Evolutionary conservation across 83 land plant species (phyloP), one percentile per base, ranked within the genome.

Genomic region (Thuja plicata): DNA sequence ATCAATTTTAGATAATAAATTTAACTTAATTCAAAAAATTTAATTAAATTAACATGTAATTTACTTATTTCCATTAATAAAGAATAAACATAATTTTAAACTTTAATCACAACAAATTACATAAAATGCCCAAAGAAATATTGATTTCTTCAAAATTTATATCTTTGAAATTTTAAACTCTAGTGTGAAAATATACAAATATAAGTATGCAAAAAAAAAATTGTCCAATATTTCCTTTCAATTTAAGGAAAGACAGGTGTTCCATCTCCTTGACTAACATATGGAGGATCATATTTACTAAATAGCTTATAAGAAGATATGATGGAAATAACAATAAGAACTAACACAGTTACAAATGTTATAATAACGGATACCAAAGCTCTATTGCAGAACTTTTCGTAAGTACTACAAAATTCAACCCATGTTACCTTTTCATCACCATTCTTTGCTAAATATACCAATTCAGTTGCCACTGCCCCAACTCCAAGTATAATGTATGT

Each of bases 401-500:
- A 92, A 0, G 85, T 60, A 3, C 89, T 89, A 45, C 95, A 95
- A 1, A 90, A 89, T 71, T 90, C 74, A 87, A 93, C 92, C 95
- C 96, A 95, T 24, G 94, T 94, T 48, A 91, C 87, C 19, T 88
- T 27, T 10, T 15, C 78, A 60, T 95, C 96, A 5, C 96, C 96
- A 15, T 95, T 89, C 89, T 92, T 76, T 8, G 91, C 95, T 34
- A 95, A 74, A 91, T 93, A 95, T 37, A 95, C 15, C 40, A 95
- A 91, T 91, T 95, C 95, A 30, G 90, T 71, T 50, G 92, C 87
- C 54, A 85, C 94, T 3, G 94, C 88, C 45, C 89, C 96, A 1
- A 93, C 95, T 30, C 93, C 94, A 66, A 95, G 90, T 3, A 94
- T 90, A 34, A 91, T 37, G 88, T 93, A 95, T 3, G 96, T 95